Conservation (phyloP, 495 filamentous ascomycete species). For the Neurospora intermedia region DNA sequence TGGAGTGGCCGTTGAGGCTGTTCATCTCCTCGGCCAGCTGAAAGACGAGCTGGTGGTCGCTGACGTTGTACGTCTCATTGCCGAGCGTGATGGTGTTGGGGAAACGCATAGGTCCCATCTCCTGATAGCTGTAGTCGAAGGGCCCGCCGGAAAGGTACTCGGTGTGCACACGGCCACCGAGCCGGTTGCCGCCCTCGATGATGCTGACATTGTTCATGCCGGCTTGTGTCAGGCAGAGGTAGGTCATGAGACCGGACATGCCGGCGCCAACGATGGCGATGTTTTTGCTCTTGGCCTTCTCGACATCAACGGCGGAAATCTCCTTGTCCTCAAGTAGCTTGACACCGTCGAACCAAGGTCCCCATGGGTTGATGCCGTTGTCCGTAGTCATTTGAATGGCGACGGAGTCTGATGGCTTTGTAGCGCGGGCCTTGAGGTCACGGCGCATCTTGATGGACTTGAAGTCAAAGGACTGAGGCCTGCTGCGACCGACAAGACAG, state of each 20-base stretch:
- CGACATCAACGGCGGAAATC: slow-evolving; percentile 39
- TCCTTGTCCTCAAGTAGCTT: slow-evolving; percentile 47
- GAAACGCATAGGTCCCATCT: slow-evolving; percentile 67
- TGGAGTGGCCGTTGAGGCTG: slow-evolving; percentile 39
- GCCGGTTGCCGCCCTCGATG: slow-evolving; percentile 28
- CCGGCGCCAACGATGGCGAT: slow-evolving; percentile 58
- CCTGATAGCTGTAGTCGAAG: slow-evolving; percentile 60
- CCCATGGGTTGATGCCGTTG: slow-evolving; percentile 45
- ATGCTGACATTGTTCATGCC: slow-evolving; percentile 31
- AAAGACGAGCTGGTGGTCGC: slow-evolving; percentile 53
- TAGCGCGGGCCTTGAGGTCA: background rate
- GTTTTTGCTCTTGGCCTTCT: slow-evolving; percentile 42
- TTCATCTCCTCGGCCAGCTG: slow-evolving; percentile 52
- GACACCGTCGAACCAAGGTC: slow-evolving; percentile 63
- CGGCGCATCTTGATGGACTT: slow-evolving; percentile 1
- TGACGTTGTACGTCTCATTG: slow-evolving; percentile 45
- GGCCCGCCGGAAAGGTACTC: slow-evolving; percentile 50
- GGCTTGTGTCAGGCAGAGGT: slow-evolving; percentile 28
- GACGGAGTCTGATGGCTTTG: background rate
- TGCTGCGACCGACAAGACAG: slow-evolving; percentile 33
- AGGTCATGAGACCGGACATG: slow-evolving; percentile 55
- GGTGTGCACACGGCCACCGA: slow-evolving; percentile 48
- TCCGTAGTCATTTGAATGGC: slow-evolving; percentile 36
- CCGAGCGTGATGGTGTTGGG: slow-evolving; percentile 39
- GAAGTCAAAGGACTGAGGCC: slow-evolving; percentile 20